Evolutionary conservation across 129 eudicot species (phyloP).

Genomic region (Heracleum sosnowskyi): DNA sequence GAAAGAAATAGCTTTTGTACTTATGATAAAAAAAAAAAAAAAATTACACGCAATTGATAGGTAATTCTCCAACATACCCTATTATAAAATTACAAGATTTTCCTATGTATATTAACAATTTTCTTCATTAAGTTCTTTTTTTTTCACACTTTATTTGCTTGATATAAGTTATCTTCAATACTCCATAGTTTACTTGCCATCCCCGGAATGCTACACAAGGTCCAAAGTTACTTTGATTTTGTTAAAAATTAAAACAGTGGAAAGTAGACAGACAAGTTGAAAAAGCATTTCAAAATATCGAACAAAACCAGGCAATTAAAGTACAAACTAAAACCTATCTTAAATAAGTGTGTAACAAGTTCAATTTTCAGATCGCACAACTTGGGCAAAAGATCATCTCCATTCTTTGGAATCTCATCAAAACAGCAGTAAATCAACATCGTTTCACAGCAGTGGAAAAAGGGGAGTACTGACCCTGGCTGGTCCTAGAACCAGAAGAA

Average conservation of each 20-base stretch:
- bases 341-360: neutral
- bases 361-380: neutral
- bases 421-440: neutral
- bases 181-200: neutral
- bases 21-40: neutral
- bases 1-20: neutral
- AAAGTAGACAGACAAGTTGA: neutral
- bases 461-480: neutral
- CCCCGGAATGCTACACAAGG: neutral
- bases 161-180: too few species aligned
- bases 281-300: neutral
- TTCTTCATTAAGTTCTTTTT: neutral
- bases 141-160: neutral
- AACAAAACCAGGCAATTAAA: neutral
- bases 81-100: neutral
- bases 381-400: neutral
- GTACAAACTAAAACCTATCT: neutral
- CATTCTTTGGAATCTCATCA: neutral
- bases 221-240: neutral
- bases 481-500: too few species aligned
- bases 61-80: neutral
- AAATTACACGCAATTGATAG: neutral
- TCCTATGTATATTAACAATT: neutral
- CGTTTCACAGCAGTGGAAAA: neutral
- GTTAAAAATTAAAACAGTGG: neutral